These are phyloP conservation scores for Botryotinia globosa DNA, from an alignment of 2,329 filamentous ascomycete species.

Conservation along the genomic window DNA sequence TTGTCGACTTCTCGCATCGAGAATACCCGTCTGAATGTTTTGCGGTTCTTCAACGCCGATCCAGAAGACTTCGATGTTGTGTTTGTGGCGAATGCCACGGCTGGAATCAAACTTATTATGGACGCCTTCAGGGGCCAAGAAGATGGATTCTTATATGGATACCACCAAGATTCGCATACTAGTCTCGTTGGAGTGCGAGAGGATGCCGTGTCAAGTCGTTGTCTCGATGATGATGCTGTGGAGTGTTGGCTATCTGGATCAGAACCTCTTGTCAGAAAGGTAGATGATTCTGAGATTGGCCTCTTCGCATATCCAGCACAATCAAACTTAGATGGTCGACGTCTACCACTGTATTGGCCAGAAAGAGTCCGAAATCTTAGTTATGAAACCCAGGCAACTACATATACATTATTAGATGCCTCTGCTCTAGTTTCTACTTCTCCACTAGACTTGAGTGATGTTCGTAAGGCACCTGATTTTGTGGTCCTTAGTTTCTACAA, in stretches of 20 bases:
- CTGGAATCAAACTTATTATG: slow-evolving; percentile 80
- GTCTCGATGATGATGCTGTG: slow-evolving; percentile 65
- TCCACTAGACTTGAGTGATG: slow-evolving; percentile 65
- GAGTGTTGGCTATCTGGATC: slow-evolving; percentile 58
- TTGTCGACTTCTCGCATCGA: slow-evolving; percentile 72
- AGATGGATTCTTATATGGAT: slow-evolving; percentile 75
- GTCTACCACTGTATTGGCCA: slow-evolving; percentile 71
- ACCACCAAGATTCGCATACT: slow-evolving; percentile 83
- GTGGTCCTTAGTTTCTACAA: slow-evolving; percentile 89
- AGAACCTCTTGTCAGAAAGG: slow-evolving; percentile 36
- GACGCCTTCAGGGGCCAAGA: slow-evolving; percentile 70
- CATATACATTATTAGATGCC: slow-evolving; percentile 76
- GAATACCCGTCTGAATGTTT: slow-evolving; percentile 65
- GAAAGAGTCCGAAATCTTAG: slow-evolving; percentile 43
- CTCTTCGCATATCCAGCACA: slow-evolving; percentile 73
- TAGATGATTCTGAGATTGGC: slow-evolving; percentile 29
- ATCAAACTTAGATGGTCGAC: slow-evolving; percentile 54
- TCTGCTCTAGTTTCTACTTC: slow-evolving; percentile 78
- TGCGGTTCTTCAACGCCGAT: slow-evolving; percentile 78
- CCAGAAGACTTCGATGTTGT: slow-evolving; percentile 81
- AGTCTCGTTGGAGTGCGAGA: slow-evolving; percentile 81
- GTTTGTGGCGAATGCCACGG: slow-evolving; percentile 90
- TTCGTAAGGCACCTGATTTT: slow-evolving; percentile 71
- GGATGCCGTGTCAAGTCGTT: slow-evolving; percentile 61
- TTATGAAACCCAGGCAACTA: slow-evolving; percentile 25